Evolutionary conservation across 345 rosid species (phyloP), one percentile per base, ranked within the genome.

Genomic region (Syzygium oleosum): DNA sequence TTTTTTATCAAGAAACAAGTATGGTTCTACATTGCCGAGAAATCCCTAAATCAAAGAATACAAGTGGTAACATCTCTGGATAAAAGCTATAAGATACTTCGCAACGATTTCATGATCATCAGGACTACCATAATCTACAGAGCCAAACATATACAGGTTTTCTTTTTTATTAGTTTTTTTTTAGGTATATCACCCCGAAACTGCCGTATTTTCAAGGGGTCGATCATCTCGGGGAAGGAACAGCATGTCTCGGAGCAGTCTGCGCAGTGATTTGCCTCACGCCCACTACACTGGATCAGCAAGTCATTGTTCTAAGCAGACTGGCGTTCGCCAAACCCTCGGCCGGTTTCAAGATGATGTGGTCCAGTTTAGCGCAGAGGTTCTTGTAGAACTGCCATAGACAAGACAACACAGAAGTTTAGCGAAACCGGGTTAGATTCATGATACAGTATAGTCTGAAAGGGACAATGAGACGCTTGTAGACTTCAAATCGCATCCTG

Each of bases 381-480:
- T 91, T 93, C 93, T 95, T 95, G 95, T 96, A 97, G 89, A 97
- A 97, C 98, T 96, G 93, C 89, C 80, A 89, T 88, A 61, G 31
- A 68, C 84, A 65, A 65, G 12, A 17, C 10, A n/a, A 29, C 10
- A 80, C 51, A 13, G 25, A 49, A 68, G 85, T 49, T 49, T 9
- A 68, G 80, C 80, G 19, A 73, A 73, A 73, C 80, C 49, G 13
- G 38, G 84, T 5, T 27, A 56, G 19, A 78, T 73, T 41, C 52
- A 78, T 5, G 34, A 15, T 34, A 77, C 51, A 25, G 22, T 58
- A 12, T 25, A 21, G 53, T 85, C 12, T 19, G 68, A 85, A 85
- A 38, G 46, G 51, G 34, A 84, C 25, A n/a, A 25, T 84, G 85
- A 46, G 54, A 49, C 51, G 16, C 52, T 25, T 51, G 55, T 25